Percentiles rank a stretch among this genome's conserved stretches.
Evolutionary conservation across 140 eudicot species (phyloP).

Genomic region (Erigeron philadelphicus): DNA sequence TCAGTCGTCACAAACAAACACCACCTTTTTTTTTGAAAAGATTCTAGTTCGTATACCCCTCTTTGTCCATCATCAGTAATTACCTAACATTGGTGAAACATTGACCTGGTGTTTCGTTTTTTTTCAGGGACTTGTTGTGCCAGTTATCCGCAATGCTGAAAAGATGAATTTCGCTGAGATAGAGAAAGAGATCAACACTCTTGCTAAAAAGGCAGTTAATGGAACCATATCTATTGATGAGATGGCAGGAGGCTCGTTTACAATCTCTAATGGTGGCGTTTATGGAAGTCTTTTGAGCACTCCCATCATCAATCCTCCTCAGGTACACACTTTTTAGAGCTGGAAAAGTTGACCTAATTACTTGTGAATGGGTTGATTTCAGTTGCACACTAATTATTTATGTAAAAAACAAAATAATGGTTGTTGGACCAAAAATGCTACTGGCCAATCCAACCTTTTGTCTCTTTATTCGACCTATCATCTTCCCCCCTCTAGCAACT

Average conservation of each 20-base stretch:
- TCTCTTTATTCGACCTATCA: too few relatives aligned
- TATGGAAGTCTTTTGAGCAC: constrained; percentile 98
- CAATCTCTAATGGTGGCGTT: constrained; percentile 96
- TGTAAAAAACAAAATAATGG: too few relatives aligned
- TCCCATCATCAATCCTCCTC: constrained; percentile 97
- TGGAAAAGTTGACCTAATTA: background rate
- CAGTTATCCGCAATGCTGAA: constrained; percentile 68
- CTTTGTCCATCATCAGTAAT: background rate
- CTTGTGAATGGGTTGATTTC: background rate
- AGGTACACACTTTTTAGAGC: constrained; percentile 37
- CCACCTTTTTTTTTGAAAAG: too few relatives aligned
- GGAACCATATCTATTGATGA: constrained; percentile 94
- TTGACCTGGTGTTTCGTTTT: background rate
- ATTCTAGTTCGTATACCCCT: too few relatives aligned
- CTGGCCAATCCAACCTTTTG: too few relatives aligned
- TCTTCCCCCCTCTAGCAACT: background rate
- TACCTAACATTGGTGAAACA: background rate
- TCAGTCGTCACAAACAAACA: too few relatives aligned
- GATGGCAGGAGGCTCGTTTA: constrained; percentile 97
- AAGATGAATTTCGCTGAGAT: constrained; percentile 78
- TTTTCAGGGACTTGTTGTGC: constrained; percentile 76
- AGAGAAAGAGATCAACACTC: constrained; percentile 69
- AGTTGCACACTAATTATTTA: background rate
- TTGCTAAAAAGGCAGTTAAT: constrained; percentile 81
- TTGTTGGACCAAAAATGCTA: too few relatives aligned